A percentile compares a stretch with the other conserved stretches of the same genome.
These are phyloP conservation scores for Trametes villosa DNA, from an alignment of 768 basidiomycete genomes.

Conservation along the genomic window DNA sequence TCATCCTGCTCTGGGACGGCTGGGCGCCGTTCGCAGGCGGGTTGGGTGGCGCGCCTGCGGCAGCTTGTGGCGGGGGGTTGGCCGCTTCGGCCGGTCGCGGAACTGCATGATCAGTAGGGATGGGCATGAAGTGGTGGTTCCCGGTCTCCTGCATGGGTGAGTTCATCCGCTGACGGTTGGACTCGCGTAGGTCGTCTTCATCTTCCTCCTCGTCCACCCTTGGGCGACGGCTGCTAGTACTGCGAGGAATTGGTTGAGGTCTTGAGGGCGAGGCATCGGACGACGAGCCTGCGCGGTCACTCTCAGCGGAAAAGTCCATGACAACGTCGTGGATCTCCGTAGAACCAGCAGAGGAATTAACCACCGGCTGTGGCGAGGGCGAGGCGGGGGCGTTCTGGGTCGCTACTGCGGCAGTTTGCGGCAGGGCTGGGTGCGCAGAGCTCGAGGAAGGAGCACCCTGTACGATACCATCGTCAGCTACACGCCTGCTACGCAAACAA, in stretches of 20 bases:
- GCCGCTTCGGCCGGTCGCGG: neutral
- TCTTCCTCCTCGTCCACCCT: conserved; percentile 65
- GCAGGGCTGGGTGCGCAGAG: no score
- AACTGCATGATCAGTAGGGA: conserved; percentile 16
- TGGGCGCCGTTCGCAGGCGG: neutral
- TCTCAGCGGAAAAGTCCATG: conserved; percentile 8
- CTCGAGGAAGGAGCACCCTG: no score
- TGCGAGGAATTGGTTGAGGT: conserved; percentile 3
- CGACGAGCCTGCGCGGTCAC: neutral
- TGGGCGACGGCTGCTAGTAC: conserved; percentile 46
- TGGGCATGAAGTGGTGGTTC: conserved; percentile 28
- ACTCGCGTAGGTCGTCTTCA: conserved; percentile 64
- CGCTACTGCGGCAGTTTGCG: no score
- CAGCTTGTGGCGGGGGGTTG: neutral
- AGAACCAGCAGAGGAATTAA: no score
- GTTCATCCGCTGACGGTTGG: conserved; percentile 55
- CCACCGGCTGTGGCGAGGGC: no score
- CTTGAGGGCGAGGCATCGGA: neutral
- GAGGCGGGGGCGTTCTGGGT: no score
- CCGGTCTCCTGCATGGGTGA: conserved; percentile 33
- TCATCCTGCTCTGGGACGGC: conserved; percentile 9
- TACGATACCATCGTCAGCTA: no score
- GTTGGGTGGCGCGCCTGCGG: neutral
- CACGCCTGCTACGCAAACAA: no score
- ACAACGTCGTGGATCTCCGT: conserved; percentile 17